Percentiles rank a stretch among this genome's conserved stretches.
These are phyloP conservation scores for Polytrichum commune DNA, from an alignment of 225 moss, liverwort and hornwort species.

Conservation along the genomic window DNA sequence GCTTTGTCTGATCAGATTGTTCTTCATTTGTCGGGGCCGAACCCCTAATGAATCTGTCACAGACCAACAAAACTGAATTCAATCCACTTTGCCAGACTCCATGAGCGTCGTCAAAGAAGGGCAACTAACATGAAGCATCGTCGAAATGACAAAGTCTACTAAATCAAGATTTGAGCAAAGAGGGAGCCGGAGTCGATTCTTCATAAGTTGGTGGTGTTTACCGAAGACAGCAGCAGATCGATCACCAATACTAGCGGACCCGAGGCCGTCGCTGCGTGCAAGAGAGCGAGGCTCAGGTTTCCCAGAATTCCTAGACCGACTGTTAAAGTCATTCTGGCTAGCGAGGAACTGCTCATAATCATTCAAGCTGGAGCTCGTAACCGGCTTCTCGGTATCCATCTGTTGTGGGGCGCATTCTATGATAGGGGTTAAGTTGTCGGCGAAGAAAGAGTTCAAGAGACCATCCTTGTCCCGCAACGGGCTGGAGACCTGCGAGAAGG, in stretches of 20 bases:
- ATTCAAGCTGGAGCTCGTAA: constrained; percentile 18
- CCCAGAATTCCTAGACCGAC: constrained; percentile 12
- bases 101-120: too few relatives aligned
- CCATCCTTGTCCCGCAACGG: constrained; percentile 15
- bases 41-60: constrained; percentile 32
- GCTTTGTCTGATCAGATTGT: constrained; percentile 38
- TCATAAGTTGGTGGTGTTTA: too few relatives aligned
- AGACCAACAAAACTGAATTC: too few relatives aligned
- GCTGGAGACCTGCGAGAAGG: constrained; percentile 23
- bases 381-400: constrained; percentile 33
- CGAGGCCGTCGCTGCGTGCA: constrained; percentile 16
- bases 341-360: constrained; percentile 33
- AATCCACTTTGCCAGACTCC: too few relatives aligned
- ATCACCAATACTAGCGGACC: constrained; percentile 22
- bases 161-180: too few relatives aligned
- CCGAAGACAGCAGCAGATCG: neutral
- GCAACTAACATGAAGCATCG: too few relatives aligned
- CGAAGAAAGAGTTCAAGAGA: constrained; percentile 18
- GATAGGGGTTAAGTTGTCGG: constrained; percentile 35
- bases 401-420: constrained; percentile 32
- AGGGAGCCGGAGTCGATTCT: too few relatives aligned
- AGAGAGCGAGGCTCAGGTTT: constrained; percentile 15
- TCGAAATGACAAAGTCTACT: too few relatives aligned
- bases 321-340: constrained; percentile 9
- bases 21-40: constrained; percentile 13